Evolutionary conservation across 177 flowering plant genomes (phyloP).

Genomic region (Tripterygium wilfordii): DNA sequence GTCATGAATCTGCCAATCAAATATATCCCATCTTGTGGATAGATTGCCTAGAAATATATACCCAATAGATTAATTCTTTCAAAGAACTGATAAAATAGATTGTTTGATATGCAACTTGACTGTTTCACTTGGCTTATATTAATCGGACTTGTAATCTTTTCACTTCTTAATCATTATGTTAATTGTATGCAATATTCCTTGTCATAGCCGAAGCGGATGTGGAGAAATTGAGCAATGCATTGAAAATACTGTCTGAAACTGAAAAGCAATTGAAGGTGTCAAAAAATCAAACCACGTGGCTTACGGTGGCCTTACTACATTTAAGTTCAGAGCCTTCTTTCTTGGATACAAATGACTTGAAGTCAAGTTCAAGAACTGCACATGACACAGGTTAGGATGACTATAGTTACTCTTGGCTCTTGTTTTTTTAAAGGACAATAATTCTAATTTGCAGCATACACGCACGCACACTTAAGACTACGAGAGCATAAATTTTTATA

Average conservation of each 20-base stretch:
- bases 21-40: no score
- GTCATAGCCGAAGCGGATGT: slow-evolving; percentile 62
- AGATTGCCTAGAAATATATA: no score
- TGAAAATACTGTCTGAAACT: slow-evolving; percentile 79
- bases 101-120: no score
- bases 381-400: slow-evolving; percentile 39
- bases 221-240: slow-evolving; percentile 66
- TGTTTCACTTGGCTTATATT: no score
- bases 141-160: no score
- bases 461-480: no score
- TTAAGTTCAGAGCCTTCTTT: slow-evolving; percentile 50
- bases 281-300: slow-evolving; percentile 89
- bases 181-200: slow-evolving; percentile 3
- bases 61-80: no score
- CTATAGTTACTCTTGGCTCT: background rate
- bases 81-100: no score
- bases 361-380: slow-evolving; percentile 20
- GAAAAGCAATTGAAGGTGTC: slow-evolving; percentile 85
- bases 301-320: slow-evolving; percentile 87
- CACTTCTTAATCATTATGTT: background rate
- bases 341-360: slow-evolving; percentile 35
- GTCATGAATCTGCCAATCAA: no score
- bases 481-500: no score
- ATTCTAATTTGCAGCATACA: no score
- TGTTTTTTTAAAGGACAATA: no score